phyloP scores from a whole-genome alignment of 495 filamentous ascomycete genomes.

The Penicillium salamii region DNA sequence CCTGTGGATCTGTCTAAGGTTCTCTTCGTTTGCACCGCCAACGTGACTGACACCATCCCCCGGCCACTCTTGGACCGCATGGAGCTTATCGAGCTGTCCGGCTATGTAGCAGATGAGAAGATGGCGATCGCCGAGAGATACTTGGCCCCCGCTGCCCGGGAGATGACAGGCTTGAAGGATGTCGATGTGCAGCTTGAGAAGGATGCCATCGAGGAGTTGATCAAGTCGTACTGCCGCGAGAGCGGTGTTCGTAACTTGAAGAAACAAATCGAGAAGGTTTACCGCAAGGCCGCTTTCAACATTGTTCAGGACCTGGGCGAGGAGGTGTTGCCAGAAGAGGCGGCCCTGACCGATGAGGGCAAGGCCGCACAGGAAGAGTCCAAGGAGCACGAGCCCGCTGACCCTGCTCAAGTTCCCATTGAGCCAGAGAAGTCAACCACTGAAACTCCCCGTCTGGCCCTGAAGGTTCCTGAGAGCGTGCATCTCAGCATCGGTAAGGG shows the following conservation, averaged over 20 bases:
- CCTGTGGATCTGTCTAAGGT: conserved; percentile 98
- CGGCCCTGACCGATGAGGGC: conserved; percentile 83
- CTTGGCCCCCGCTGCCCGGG: conserved; percentile 85
- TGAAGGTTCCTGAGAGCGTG: conserved; percentile 83
- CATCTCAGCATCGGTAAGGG: conserved; percentile 86
- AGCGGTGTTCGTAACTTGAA: conserved; percentile 97
- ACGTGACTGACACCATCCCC: conserved; percentile 98
- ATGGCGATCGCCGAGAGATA: conserved; percentile 97
- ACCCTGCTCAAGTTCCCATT: conserved; percentile 54
- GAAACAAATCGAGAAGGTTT: conserved; percentile 99
- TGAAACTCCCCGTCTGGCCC: conserved; percentile 71
- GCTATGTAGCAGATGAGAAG: conserved; percentile 98
- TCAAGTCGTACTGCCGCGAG: conserved; percentile 97
- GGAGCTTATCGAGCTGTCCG: conserved; percentile 96
- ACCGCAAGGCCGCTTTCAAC: conserved; percentile 93
- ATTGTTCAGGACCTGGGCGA: conserved; percentile 96
- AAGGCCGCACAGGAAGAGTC: conserved; percentile 76
- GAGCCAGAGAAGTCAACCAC: conserved; percentile 68
- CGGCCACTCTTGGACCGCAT: conserved; percentile 93
- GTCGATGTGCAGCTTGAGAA: conserved; percentile 82
- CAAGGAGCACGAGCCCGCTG: conserved; percentile 56
- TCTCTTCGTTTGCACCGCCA: conserved; percentile 97
- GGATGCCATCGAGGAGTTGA: conserved; percentile 89
- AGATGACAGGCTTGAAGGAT: conserved; percentile 84
- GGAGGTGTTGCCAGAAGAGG: conserved; percentile 73